Evolutionary conservation across 1,284 basidiomycete genomes (phyloP), one percentile per base, ranked within the genome.

Genomic region (Cryptococcus sp.): DNA sequence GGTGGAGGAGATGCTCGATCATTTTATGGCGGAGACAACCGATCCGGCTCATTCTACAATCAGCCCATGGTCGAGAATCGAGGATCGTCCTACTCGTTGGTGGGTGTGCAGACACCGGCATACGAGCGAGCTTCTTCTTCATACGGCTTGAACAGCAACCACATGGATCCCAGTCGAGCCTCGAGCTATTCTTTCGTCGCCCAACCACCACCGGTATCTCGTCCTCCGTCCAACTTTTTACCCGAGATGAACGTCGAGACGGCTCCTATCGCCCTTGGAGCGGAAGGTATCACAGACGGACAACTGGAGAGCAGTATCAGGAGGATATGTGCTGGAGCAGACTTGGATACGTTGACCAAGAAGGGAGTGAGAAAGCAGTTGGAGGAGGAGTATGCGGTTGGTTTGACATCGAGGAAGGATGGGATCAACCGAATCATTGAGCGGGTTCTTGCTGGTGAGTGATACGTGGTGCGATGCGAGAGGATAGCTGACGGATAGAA

Each of bases 321-420:
- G 50, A 78, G 82, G 26, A 79, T 93, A 35, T 76, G 94, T 48
- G 78, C 78, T 18, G 75, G 76, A 21, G 88, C 88, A 0, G 89
- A 95, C 72, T 76, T 95, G 47, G 89, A 90, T 64, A 82, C 82
- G 19, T 79, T 94, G 49, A 94, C 91, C 43, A 95, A 95, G 77
- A 83, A 90, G 58, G 85, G 85, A 58, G 84, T 97, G 47, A 80
- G 92, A 42, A 78, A 82, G 51, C 82, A 83, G 63, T 75, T 97
- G 43, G 87, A 93, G 72, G 81, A 82, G 51, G 79, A 80, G 56
- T 92, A 84, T 63, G 82, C 82, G 24, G 80, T 66, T 21, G 65
- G 59, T 23, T 58, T 77, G 35, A 56, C 55, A 2, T 47, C 54
- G 14, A 63, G 70, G 52, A 77, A 76, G 59, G 74, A 73, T 36